Evolutionary conservation across 2,329 filamentous ascomycete genomes (phyloP), one percentile per base, ranked within the genome.

Genomic region (Cladophialophora psammophila): DNA sequence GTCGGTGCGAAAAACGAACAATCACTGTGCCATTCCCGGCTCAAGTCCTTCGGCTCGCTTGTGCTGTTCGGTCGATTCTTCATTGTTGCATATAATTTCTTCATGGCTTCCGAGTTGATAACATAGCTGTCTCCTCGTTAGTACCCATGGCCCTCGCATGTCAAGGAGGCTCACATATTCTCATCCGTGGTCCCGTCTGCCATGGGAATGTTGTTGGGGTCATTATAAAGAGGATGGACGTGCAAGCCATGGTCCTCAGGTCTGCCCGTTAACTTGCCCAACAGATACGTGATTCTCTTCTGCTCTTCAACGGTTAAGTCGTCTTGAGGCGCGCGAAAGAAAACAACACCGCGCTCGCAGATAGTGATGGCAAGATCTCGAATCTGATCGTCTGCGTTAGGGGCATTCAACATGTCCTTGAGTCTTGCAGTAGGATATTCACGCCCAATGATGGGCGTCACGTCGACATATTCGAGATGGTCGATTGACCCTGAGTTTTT

Each of bases 341-440:
- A 90, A 32, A 91, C 88, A 2, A 91, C 89, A 10, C 89, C 89
- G 0, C 89, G 85, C 66, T 87, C 75, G 1, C 82, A 84, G 71
- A 85, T 62, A 32, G 56, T 64, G 26, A 60, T 88, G 40, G 88
- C 90, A 0, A 92, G 80, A 72, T 91, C 90, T 0, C 86, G 83
- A 31, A 91, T 75, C 20, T 90, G 79, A 53, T 88, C 85, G 60
- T 91, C 88, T 0, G 87, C 82, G 73, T 91, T 88, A 0, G 85
- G 80, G 0, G 87, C 85, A 34, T 87, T 79, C 5, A 92, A 80
- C 71, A 85, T 84, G 38, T 91, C 88, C 56, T 74, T 76, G 42
- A 84, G 72, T 60, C 78, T 81, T 2, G 79, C 77, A 7, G 72
- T 74, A 1, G 75, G 76, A 61, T 77, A 82, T 68, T 83, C 80